Conservation (phyloP, 495 filamentous ascomycete genomes). For the Tuber indicum region DNA sequence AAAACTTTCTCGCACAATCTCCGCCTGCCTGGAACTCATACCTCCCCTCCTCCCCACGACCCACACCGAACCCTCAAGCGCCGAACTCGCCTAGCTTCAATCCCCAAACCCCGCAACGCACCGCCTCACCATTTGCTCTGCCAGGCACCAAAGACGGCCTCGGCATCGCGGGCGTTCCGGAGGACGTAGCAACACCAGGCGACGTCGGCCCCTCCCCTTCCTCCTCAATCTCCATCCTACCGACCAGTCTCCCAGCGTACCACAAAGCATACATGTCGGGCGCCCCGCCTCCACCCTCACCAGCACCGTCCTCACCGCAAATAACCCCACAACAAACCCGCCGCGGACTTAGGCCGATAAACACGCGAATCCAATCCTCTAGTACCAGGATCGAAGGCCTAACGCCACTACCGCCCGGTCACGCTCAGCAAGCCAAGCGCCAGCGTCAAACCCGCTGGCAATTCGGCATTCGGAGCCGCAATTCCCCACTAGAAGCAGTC, state of each 20-base stretch:
- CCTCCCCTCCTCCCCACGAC: conserved; percentile 43
- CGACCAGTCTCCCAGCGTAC: conserved; percentile 80
- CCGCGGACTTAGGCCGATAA: conserved; percentile 4
- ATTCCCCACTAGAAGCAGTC: conserved; percentile 87
- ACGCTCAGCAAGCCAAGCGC: conserved; percentile 50
- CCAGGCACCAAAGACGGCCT: conserved; percentile 28
- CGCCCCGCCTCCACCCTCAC: conserved; percentile 18
- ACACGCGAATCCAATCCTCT: conserved; percentile 18
- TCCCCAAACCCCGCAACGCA: conserved; percentile 29
- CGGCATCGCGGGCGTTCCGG: conserved; percentile 37
- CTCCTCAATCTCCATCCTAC: conserved; percentile 65
- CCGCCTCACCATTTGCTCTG: conserved; percentile 36
- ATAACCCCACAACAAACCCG: conserved; percentile 15
- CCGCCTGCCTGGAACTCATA: conserved; percentile 47
- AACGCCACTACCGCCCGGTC: conserved; percentile 11
- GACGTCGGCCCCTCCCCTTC: conserved; percentile 38
- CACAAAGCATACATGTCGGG: conserved; percentile 73
- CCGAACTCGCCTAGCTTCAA: conserved; percentile 24
- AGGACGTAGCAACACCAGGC: conserved; percentile 34
- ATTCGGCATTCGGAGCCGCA: conserved; percentile 90
- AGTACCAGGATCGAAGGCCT: conserved; percentile 21
- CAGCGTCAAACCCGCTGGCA: conserved; percentile 78
- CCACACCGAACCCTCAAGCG: conserved; percentile 25
- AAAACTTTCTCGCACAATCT: conserved; percentile 51
- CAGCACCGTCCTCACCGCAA: conserved; percentile 25